phyloP scores from a whole-genome alignment of 2,329 filamentous ascomycete genomes.

The Xylaria sp. region DNA sequence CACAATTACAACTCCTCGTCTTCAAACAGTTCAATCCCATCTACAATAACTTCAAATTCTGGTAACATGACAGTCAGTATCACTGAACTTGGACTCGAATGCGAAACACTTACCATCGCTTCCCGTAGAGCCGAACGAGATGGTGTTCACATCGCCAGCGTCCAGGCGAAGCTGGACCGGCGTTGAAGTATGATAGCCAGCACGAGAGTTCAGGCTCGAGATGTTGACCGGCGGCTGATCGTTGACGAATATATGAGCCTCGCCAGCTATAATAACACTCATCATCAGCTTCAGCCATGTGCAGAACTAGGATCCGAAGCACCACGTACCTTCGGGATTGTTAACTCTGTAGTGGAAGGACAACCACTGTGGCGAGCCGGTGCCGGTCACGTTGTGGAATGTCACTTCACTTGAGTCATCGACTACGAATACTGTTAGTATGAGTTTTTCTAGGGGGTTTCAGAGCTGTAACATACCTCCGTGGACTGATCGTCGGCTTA shows the following conservation, averaged over 20 bases:
- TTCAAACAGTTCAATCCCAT: constrained; percentile 30
- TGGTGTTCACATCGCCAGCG: constrained; percentile 39
- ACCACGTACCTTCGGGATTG: constrained; percentile 30
- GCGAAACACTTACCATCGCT: constrained; percentile 27
- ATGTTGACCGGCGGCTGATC: constrained; percentile 40
- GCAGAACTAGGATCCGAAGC: background rate
- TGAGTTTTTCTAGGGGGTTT: background rate
- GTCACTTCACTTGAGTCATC: constrained; percentile 32
- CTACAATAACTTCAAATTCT: constrained; percentile 29
- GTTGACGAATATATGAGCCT: constrained; percentile 41
- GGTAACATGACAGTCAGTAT: constrained; percentile 7
- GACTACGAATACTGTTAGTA: constrained; percentile 22
- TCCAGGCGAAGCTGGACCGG: constrained; percentile 39
- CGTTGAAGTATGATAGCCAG: constrained; percentile 40
- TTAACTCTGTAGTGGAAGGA: constrained; percentile 41
- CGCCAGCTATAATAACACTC: constrained; percentile 29
- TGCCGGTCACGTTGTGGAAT: constrained; percentile 42
- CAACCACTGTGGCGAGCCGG: constrained; percentile 41
- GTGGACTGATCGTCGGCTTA: constrained; percentile 25
- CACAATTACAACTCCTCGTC: constrained; percentile 17
- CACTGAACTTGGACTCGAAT: background rate
- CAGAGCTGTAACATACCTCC: constrained; percentile 12
- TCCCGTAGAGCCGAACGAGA: constrained; percentile 40
- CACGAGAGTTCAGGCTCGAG: constrained; percentile 41
- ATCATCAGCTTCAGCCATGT: background rate